Percentiles rank a stretch among this genome's conserved stretches.
phyloP scores from a whole-genome alignment of 2,329 filamentous ascomycete species.

The Alternaria novae-zelandiae region DNA sequence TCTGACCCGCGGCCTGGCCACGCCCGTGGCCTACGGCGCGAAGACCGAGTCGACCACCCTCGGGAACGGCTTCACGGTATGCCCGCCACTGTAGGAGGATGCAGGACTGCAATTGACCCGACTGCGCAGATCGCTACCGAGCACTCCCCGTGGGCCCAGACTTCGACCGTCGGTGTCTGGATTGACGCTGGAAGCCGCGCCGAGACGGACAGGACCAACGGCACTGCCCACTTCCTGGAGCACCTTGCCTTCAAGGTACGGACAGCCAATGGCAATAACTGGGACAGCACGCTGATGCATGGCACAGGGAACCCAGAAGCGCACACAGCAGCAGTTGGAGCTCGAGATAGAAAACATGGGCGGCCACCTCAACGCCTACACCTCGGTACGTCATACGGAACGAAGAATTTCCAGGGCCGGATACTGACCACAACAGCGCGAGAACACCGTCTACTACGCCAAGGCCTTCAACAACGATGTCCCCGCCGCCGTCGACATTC shows the following conservation, averaged over 20 bases:
- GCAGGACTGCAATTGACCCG: slow-evolving; percentile 42
- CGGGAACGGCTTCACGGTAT: slow-evolving; percentile 95
- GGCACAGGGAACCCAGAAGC: slow-evolving; percentile 82
- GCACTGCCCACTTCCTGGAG: slow-evolving; percentile 99
- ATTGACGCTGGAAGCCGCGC: slow-evolving; percentile 98
- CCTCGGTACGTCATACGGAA: slow-evolving; percentile 72
- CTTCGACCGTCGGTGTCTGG: slow-evolving; percentile 97
- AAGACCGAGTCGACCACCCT: slow-evolving; percentile 96
- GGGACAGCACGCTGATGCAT: slow-evolving; percentile 32
- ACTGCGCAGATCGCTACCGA: slow-evolving; percentile 85
- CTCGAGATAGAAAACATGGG: slow-evolving; percentile 99
- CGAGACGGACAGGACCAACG: slow-evolving; percentile 98
- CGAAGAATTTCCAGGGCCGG: neutral
- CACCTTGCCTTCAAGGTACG: slow-evolving; percentile 98
- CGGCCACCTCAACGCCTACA: slow-evolving; percentile 98
- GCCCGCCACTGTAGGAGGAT: slow-evolving; percentile 29
- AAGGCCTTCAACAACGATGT: slow-evolving; percentile 99
- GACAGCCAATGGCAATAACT: slow-evolving; percentile 7
- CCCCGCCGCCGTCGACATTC: slow-evolving; percentile 94
- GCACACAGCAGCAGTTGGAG: slow-evolving; percentile 96
- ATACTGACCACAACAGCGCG: slow-evolving; percentile 67
- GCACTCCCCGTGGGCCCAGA: slow-evolving; percentile 97
- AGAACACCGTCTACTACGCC: slow-evolving; percentile 99
- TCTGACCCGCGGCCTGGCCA: slow-evolving; percentile 86
- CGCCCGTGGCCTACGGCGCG: slow-evolving; percentile 74